phyloP scores from a whole-genome alignment of 2,329 filamentous ascomycete species.

The Fusarium proliferatum region DNA sequence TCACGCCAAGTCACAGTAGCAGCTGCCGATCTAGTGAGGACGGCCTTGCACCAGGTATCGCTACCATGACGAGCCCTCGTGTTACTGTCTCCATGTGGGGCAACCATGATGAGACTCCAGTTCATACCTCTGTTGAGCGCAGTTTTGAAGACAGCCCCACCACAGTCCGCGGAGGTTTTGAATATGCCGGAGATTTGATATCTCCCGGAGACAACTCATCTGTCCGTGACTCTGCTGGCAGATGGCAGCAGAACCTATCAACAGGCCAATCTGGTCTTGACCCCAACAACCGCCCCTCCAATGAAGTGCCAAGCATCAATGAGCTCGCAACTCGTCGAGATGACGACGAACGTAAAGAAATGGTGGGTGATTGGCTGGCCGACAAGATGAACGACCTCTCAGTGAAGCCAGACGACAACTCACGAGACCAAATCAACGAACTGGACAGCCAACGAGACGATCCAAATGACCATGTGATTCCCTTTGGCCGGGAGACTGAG shows the following conservation, averaged over 20 bases:
- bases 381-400: constrained; percentile 47
- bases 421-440: constrained; percentile 35
- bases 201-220: constrained; percentile 42
- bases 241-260: constrained; percentile 53
- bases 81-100: constrained; percentile 69
- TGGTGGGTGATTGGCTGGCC: constrained; percentile 64
- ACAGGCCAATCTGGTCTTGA: constrained; percentile 60
- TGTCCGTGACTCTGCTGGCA: constrained; percentile 54
- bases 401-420: constrained; percentile 41
- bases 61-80: constrained; percentile 63
- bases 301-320: constrained; percentile 62
- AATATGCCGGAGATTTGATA: constrained; percentile 55
- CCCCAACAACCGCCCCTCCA: constrained; percentile 56
- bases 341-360: constrained; percentile 59
- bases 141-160: constrained; percentile 53
- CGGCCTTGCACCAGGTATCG: constrained; percentile 52
- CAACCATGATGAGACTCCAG: constrained; percentile 52
- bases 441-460: constrained; percentile 42
- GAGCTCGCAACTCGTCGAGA: constrained; percentile 57
- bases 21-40: constrained; percentile 65
- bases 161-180: constrained; percentile 50
- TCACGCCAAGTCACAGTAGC: constrained; percentile 62
- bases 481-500: constrained; percentile 59
- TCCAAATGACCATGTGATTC: constrained; percentile 54
- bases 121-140: constrained; percentile 55